Conservation (phyloP, 2,329 filamentous ascomycete genomes). For the Paraphoma chrysanthemicola region DNA sequence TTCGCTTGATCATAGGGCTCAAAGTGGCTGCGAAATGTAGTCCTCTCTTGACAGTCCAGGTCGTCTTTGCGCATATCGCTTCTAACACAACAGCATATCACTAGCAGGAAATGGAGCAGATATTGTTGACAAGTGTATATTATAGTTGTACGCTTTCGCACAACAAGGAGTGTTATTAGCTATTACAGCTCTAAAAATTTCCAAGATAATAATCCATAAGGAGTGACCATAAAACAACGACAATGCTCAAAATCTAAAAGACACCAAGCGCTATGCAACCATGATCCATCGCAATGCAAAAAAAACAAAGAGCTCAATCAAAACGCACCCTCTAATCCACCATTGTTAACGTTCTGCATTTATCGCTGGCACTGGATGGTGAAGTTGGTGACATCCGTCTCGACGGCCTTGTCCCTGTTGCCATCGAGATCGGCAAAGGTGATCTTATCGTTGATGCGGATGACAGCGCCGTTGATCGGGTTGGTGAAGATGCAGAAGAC, state of each 20-base stretch:
- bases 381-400: conserved; percentile 25
- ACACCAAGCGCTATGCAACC: conserved; percentile 4
- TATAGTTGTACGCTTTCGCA: neutral
- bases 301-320: neutral
- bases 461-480: neutral
- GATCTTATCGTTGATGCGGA: conserved; percentile 15
- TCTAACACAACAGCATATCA: no score
- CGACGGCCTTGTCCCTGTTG: conserved; percentile 6
- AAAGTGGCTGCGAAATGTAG: no score
- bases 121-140: neutral
- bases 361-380: conserved; percentile 17
- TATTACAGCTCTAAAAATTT: neutral
- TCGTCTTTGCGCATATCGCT: no score
- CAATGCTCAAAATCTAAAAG: neutral
- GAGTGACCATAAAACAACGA: neutral
- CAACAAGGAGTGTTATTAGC: neutral
- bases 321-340: neutral
- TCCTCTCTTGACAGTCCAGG: no score
- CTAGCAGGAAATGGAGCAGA: neutral
- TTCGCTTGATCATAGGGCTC: no score
- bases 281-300: neutral
- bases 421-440: conserved; percentile 26
- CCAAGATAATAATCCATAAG: neutral
- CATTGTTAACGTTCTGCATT: neutral
- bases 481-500: conserved; percentile 19